A percentile compares a stretch with the other conserved stretches of the same genome.
Evolutionary conservation across 2,329 filamentous ascomycete species (phyloP).

Genomic region (Paramyrothecium sp.): DNA sequence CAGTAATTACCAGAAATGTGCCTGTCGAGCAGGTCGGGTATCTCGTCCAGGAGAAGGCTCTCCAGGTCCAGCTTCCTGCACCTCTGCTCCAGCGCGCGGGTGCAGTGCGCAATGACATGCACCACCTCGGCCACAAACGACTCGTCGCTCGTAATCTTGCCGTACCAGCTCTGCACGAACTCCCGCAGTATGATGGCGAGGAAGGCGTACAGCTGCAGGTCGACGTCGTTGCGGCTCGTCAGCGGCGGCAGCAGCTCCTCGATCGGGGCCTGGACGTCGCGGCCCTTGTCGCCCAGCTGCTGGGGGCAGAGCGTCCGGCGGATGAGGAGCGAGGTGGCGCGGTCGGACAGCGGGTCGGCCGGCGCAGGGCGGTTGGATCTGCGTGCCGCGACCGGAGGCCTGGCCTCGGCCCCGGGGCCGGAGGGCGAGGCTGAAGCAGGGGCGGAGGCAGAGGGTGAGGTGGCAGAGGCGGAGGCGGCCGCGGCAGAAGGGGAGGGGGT

Average conservation of each 20-base stretch:
- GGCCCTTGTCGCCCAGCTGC: conserved; percentile 57
- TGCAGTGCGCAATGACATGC: conserved; percentile 89
- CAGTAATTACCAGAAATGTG: conserved; percentile 70
- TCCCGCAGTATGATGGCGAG: conserved; percentile 87
- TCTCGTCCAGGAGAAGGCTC: conserved; percentile 79
- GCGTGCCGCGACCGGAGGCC: conserved; percentile 24
- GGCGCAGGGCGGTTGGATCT: conserved; percentile 30
- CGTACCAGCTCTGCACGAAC: conserved; percentile 91
- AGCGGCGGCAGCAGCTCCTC: conserved; percentile 84
- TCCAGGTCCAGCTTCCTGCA: conserved; percentile 80
- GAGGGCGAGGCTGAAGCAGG: conserved; percentile 10
- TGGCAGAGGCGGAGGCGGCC: conserved; percentile 2
- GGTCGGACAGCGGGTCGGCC: conserved; percentile 65
- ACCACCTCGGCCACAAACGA: conserved; percentile 84
- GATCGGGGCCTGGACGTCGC: conserved; percentile 53
- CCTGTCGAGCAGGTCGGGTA: conserved; percentile 75
- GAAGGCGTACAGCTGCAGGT: conserved; percentile 89
- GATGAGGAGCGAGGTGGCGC: conserved; percentile 77
- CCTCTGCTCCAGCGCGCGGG: conserved; percentile 81
- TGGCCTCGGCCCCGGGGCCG: conserved; percentile 19
- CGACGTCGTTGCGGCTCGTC: conserved; percentile 91
- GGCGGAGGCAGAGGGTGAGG: conserved; percentile 6
- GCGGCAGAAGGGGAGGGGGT: background rate
- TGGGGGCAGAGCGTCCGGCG: conserved; percentile 82
- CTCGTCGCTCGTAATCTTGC: conserved; percentile 86